These are phyloP conservation scores for Moesziomyces antarcticus DNA, from an alignment of 1,284 basidiomycete species.

Conservation along the genomic window DNA sequence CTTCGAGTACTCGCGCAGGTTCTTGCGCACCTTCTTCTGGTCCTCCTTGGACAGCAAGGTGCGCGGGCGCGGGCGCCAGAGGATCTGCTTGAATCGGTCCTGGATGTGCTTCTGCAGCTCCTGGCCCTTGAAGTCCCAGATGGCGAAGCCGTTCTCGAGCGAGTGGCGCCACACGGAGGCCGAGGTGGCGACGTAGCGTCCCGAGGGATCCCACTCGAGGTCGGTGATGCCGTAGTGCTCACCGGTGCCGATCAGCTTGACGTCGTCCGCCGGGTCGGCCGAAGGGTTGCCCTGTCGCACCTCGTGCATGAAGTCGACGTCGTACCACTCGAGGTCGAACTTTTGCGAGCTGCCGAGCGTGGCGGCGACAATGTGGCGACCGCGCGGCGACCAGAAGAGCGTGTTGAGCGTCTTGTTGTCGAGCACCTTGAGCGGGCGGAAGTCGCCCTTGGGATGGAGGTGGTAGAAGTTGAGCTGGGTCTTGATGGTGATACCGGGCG, in stretches of 20 bases:
- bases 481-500: slow-evolving; percentile 90
- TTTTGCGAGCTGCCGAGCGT: slow-evolving; percentile 94
- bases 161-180: slow-evolving; percentile 95
- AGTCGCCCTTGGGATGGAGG: slow-evolving; percentile 95
- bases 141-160: slow-evolving; percentile 94
- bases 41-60: slow-evolving; percentile 88
- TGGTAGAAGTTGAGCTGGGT: slow-evolving; percentile 97
- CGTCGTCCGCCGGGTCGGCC: slow-evolving; percentile 78
- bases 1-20: slow-evolving; percentile 90
- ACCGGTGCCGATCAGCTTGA: slow-evolving; percentile 83
- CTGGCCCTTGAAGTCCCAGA: slow-evolving; percentile 98
- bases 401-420: slow-evolving; percentile 90
- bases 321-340: slow-evolving; percentile 99
- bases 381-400: slow-evolving; percentile 96
- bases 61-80: slow-evolving; percentile 94
- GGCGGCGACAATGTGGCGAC: slow-evolving; percentile 93
- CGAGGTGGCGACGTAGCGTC: slow-evolving; percentile 90
- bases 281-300: slow-evolving; percentile 72
- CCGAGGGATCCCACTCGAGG: slow-evolving; percentile 97
- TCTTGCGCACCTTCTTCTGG: slow-evolving; percentile 87
- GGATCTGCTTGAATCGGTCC: slow-evolving; percentile 98
- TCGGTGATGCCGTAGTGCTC: slow-evolving; percentile 99
- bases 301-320: slow-evolving; percentile 87
- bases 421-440: slow-evolving; percentile 85
- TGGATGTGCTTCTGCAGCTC: slow-evolving; percentile 87